These are phyloP conservation scores for Clonostachys rhizophaga DNA, from an alignment of 2,329 filamentous ascomycete genomes.

Conservation along the genomic window DNA sequence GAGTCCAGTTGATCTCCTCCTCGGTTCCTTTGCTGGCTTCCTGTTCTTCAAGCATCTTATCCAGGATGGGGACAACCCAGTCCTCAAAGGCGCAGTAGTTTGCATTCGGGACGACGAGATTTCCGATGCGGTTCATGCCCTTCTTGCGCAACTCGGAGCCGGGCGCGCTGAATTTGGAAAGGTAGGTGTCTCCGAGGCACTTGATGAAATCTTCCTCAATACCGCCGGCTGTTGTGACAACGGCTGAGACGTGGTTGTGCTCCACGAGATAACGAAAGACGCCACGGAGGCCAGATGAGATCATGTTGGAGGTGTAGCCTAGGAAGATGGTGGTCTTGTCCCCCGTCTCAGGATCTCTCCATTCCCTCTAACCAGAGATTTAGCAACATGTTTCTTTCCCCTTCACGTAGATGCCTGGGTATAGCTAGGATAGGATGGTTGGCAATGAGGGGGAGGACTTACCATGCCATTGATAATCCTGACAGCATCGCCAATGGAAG, in stretches of 20 bases:
- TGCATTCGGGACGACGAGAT: constrained; percentile 90
- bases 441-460: constrained; percentile 15
- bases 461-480: constrained; percentile 97
- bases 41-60: constrained; percentile 90
- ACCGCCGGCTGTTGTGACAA: constrained; percentile 93
- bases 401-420: too few relatives aligned
- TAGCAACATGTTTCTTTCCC: constrained; percentile 2
- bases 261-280: constrained; percentile 89
- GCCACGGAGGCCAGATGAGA: constrained; percentile 90
- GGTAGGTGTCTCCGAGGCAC: constrained; percentile 89
- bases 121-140: constrained; percentile 93
- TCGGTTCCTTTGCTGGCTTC: constrained; percentile 69
- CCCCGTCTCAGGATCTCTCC: constrained; percentile 74
- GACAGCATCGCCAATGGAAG: constrained; percentile 78
- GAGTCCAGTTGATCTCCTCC: constrained; percentile 82
- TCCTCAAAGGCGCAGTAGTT: constrained; percentile 97
- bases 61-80: constrained; percentile 94
- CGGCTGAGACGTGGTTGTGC: constrained; percentile 85
- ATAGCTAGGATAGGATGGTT: too few relatives aligned
- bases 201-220: constrained; percentile 99
- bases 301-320: constrained; percentile 95
- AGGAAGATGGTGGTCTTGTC: constrained; percentile 90
- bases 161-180: constrained; percentile 75
- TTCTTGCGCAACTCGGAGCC: constrained; percentile 76
- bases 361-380: constrained; percentile 51